phyloP scores from a whole-genome alignment of 2,329 filamentous ascomycete genomes.

The Gnomoniopsis smithogilvyi region DNA sequence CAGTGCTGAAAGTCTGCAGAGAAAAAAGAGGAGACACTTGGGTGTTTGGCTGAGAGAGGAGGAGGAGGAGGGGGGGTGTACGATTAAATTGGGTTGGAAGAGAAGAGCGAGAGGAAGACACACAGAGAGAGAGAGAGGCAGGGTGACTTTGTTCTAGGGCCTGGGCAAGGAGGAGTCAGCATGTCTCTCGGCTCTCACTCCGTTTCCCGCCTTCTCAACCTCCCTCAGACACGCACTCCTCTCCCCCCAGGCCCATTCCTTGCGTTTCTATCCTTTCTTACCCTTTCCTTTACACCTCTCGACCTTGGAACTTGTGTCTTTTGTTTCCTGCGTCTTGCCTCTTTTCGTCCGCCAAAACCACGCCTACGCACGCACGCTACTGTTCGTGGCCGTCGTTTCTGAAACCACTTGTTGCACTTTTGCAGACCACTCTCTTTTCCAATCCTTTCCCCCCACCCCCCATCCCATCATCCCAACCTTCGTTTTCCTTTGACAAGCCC shows the following conservation, averaged over 20 bases:
- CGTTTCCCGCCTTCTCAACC: conserved; percentile 9
- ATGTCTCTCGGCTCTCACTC: conserved; percentile 1
- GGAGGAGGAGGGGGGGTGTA: background rate
- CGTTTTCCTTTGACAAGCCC: background rate
- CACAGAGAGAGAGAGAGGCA: background rate
- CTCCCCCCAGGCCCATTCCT: conserved; percentile 4
- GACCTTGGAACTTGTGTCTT: background rate
- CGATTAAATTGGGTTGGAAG: too few species aligned
- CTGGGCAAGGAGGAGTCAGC: background rate
- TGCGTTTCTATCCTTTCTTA: background rate
- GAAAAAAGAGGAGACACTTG: too few species aligned
- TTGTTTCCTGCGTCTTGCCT: conserved; percentile 3
- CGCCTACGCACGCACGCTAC: too few species aligned
- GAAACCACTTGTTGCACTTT: background rate
- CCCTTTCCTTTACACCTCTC: background rate
- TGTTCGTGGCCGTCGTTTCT: background rate
- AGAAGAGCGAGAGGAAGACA: too few species aligned
- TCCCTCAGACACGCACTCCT: conserved; percentile 13
- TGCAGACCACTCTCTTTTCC: background rate
- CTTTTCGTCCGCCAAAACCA: background rate
- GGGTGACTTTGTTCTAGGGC: background rate
- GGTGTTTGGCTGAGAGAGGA: background rate
- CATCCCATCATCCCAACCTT: background rate
- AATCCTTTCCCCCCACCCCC: background rate
- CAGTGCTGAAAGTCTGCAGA: background rate